Percentiles rank a stretch among this genome's conserved stretches.
Evolutionary conservation across 768 basidiomycete genomes (phyloP).

Genomic region (Agrocybe praecox): DNA sequence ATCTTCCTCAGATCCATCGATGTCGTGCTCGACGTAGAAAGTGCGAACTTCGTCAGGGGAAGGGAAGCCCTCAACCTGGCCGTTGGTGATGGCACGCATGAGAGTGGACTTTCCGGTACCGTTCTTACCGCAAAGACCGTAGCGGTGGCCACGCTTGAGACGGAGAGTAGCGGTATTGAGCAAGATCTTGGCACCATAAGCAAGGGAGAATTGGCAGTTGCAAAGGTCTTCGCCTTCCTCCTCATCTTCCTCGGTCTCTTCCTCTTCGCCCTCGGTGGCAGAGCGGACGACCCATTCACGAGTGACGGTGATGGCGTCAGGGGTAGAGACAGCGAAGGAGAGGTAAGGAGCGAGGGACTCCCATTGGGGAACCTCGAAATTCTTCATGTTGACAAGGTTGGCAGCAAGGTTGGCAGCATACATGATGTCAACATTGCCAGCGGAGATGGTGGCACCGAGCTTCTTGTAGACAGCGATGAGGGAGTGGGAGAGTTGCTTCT

Average conservation of each 20-base stretch:
- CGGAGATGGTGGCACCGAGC: slow-evolving; percentile 60
- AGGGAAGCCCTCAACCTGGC: slow-evolving; percentile 98
- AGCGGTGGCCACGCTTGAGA: slow-evolving; percentile 98
- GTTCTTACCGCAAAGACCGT: slow-evolving; percentile 98
- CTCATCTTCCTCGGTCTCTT: slow-evolving; percentile 78
- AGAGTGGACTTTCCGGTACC: slow-evolving; percentile 97
- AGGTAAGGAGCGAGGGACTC: slow-evolving; percentile 80
- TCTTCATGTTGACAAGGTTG: slow-evolving; percentile 86
- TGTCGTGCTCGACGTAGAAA: slow-evolving; percentile 99
- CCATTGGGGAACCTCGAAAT: slow-evolving; percentile 91
- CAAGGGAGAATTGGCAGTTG: slow-evolving; percentile 98
- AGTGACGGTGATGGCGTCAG: slow-evolving; percentile 67
- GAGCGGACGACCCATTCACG: slow-evolving; percentile 92
- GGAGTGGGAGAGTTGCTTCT: slow-evolving; percentile 61
- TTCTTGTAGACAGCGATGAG: slow-evolving; percentile 88
- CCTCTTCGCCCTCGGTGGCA: slow-evolving; percentile 77
- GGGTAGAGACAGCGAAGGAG: slow-evolving; percentile 60
- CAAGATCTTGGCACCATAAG: slow-evolving; percentile 98
- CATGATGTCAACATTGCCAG: slow-evolving; percentile 57
- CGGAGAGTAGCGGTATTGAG: slow-evolving; percentile 96
- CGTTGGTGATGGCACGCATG: slow-evolving; percentile 92
- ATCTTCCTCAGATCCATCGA: slow-evolving; percentile 92
- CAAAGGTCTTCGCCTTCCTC: slow-evolving; percentile 99
- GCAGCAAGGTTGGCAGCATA: slow-evolving; percentile 83
- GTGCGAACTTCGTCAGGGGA: slow-evolving; percentile 97